Conservation (phyloP, 495 filamentous ascomycete genomes). For the Penicillium mononematosum region DNA sequence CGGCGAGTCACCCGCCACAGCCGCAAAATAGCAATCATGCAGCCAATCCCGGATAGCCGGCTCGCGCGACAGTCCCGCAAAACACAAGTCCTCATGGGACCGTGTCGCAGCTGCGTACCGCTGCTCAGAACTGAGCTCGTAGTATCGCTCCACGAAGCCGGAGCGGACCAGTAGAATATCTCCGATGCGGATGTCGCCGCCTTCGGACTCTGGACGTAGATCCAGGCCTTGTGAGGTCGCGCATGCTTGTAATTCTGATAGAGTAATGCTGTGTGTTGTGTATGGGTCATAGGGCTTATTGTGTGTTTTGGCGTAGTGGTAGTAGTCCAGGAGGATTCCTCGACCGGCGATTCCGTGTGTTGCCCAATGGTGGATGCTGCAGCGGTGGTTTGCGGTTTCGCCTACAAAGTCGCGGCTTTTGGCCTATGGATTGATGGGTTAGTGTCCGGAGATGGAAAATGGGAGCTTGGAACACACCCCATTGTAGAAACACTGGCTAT, state of each 20-base stretch:
- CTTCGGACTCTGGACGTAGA: slow-evolving; percentile 46
- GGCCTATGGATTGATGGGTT: slow-evolving; percentile 23
- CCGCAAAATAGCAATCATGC: slow-evolving; percentile 66
- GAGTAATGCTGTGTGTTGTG: slow-evolving; percentile 58
- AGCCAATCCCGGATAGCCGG: slow-evolving; percentile 59
- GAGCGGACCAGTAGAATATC: slow-evolving; percentile 69
- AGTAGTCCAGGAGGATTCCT: slow-evolving; percentile 53
- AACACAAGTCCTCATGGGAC: slow-evolving; percentile 47
- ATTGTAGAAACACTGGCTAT: slow-evolving; percentile 54
- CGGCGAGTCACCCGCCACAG: slow-evolving; percentile 60
- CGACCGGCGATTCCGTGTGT: slow-evolving; percentile 49
- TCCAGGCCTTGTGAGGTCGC: slow-evolving; percentile 50
- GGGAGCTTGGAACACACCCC: slow-evolving; percentile 21
- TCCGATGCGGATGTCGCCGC: slow-evolving; percentile 59
- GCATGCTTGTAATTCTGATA: slow-evolving; percentile 56
- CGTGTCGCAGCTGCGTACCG: slow-evolving; percentile 40
- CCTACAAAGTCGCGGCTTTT: slow-evolving; percentile 48
- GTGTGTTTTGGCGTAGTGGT: slow-evolving; percentile 38
- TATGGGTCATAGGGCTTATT: slow-evolving; percentile 55
- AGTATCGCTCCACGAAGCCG: slow-evolving; percentile 61
- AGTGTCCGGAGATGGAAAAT: background rate
- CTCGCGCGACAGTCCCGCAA: slow-evolving; percentile 58
- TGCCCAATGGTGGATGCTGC: slow-evolving; percentile 49
- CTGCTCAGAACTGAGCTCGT: slow-evolving; percentile 40
- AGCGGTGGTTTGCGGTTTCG: slow-evolving; percentile 45